Conservation (phyloP, 768 basidiomycete species). For the Leccinum broughii region DNA sequence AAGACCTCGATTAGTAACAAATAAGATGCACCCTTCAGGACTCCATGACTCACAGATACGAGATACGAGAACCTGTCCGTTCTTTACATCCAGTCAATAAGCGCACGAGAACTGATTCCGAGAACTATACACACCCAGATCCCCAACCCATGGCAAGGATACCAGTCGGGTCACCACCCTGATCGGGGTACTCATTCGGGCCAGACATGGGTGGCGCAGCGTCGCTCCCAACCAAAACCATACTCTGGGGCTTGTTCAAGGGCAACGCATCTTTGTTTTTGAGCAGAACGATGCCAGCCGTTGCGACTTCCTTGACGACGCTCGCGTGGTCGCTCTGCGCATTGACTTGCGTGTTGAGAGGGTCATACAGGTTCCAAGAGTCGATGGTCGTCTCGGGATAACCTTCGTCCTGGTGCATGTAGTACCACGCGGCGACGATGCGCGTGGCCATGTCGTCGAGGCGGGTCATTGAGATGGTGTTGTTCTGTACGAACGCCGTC, state of each 20-base stretch:
- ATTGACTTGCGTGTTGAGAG: constrained; percentile 46
- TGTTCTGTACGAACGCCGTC: constrained; percentile 57
- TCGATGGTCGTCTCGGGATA: constrained; percentile 30
- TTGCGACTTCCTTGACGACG: constrained; percentile 61
- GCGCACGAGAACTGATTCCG: neutral
- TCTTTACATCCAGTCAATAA: constrained; percentile 27
- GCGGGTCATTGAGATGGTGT: constrained; percentile 55
- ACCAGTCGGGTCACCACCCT: constrained; percentile 58
- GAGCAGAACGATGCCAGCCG: constrained; percentile 64
- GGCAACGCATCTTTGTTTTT: constrained; percentile 67
- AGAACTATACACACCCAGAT: constrained; percentile 50
- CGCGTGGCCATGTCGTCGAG: constrained; percentile 74
- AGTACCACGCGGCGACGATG: constrained; percentile 65
- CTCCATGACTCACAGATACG: constrained; percentile 52
- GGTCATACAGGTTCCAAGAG: constrained; percentile 30
- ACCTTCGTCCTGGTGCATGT: constrained; percentile 33
- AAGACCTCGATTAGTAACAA: neutral
- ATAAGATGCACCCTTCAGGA: neutral
- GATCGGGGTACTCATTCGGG: constrained; percentile 70
- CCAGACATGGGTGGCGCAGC: constrained; percentile 64
- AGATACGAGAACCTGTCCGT: constrained; percentile 80
- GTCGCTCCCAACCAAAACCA: constrained; percentile 65
- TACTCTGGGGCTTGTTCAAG: constrained; percentile 54
- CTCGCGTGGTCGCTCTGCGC: constrained; percentile 56
- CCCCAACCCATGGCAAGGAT: constrained; percentile 94